A percentile compares a stretch with the other conserved stretches of the same genome.
phyloP scores from a whole-genome alignment of 768 basidiomycete genomes.

The Tulasnella sp. region DNA sequence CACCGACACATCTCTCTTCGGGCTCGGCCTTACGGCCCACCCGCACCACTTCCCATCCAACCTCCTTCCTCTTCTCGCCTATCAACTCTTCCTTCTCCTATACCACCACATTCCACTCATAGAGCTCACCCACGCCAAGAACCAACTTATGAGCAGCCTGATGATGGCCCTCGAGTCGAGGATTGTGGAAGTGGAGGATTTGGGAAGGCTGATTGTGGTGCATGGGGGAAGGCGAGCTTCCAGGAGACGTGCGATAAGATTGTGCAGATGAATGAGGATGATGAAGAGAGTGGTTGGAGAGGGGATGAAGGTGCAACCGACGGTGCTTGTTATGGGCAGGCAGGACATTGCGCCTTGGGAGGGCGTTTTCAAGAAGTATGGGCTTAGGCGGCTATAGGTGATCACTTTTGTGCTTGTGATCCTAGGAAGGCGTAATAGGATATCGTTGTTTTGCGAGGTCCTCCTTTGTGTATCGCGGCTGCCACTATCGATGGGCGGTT shows the following conservation, averaged over 20 bases:
- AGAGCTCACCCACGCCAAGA: slow-evolving; percentile 83
- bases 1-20: slow-evolving; percentile 86
- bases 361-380: slow-evolving; percentile 56
- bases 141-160: slow-evolving; percentile 84
- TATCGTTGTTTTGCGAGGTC: too few relatives aligned
- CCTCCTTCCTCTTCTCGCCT: slow-evolving; percentile 73
- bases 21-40: slow-evolving; percentile 77
- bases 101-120: slow-evolving; percentile 49
- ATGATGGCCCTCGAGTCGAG: slow-evolving; percentile 93
- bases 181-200: slow-evolving; percentile 75
- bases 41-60: slow-evolving; percentile 44
- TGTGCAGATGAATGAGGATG: slow-evolving; percentile 63
- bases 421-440: too few relatives aligned
- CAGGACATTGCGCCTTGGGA: slow-evolving; percentile 64
- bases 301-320: slow-evolving; percentile 24
- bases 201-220: slow-evolving; percentile 85
- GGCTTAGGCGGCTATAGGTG: slow-evolving; percentile 33
- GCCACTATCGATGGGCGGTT: too few relatives aligned
- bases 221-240: slow-evolving; percentile 77
- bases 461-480: too few relatives aligned
- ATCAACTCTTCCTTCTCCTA: slow-evolving; percentile 75
- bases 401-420: too few relatives aligned
- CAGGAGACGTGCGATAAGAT: slow-evolving; percentile 85
- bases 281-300: slow-evolving; percentile 67
- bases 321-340: slow-evolving; percentile 74